Conservation (phyloP, 371 early-diverging fungal genomes). For the Lichtheimia corymbifera region DNA sequence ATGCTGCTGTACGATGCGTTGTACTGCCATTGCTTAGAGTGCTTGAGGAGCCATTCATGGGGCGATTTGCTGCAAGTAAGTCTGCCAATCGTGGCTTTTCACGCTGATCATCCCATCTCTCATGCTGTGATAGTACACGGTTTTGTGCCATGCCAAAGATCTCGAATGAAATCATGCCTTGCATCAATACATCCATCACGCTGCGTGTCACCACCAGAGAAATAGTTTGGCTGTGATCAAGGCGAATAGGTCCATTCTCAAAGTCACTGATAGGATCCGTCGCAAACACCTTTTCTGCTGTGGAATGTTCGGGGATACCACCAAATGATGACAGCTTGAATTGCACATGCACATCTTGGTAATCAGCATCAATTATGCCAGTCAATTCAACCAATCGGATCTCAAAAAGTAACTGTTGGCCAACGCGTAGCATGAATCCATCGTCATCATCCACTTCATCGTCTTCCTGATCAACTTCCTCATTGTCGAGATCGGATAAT, state of each 20-base stretch:
- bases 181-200: slow-evolving; percentile 43
- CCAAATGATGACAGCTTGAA: slow-evolving; percentile 71
- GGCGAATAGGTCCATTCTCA: slow-evolving; percentile 41
- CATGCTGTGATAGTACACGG: slow-evolving; percentile 30
- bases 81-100: slow-evolving; percentile 14
- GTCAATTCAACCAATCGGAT: slow-evolving; percentile 65
- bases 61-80: slow-evolving; percentile 2
- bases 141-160: slow-evolving; percentile 61
- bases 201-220: slow-evolving; percentile 49
- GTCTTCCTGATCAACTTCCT: not conserved
- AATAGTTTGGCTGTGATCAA: slow-evolving; percentile 66
- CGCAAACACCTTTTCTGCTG: slow-evolving; percentile 53
- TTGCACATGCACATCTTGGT: slow-evolving; percentile 77
- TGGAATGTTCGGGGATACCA: slow-evolving; percentile 25
- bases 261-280: slow-evolving; percentile 63
- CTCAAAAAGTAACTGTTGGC: slow-evolving; percentile 71
- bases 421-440: slow-evolving; percentile 26
- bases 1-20: not conserved
- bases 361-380: slow-evolving; percentile 66
- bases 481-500: slow-evolving; percentile 9
- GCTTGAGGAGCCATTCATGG: not conserved
- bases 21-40: not conserved
- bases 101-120: slow-evolving; percentile 11
- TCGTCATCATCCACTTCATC: not conserved
- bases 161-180: slow-evolving; percentile 53